Conservation (phyloP, 176 grass and related monocot species). For the Juncus inflexus region DNA sequence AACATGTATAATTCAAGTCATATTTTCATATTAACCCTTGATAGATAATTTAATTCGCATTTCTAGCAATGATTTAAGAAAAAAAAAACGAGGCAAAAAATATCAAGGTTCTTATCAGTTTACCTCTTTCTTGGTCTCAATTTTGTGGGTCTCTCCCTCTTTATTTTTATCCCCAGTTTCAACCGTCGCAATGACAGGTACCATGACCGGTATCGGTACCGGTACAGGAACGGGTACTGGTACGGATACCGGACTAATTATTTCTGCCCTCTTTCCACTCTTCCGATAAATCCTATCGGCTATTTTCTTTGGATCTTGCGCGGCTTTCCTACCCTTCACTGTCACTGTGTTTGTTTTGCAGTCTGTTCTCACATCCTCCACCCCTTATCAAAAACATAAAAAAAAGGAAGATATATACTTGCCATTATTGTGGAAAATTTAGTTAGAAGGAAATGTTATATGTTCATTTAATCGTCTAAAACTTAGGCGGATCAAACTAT, state of each 20-base stretch:
- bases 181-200: neutral
- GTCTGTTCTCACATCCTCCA: constrained; percentile 50
- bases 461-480: neutral
- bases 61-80: constrained; percentile 4
- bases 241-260: constrained; percentile 34
- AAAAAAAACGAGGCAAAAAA: neutral
- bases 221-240: neutral
- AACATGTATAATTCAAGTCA: too few relatives aligned
- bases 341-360: constrained; percentile 41
- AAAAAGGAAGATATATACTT: neutral
- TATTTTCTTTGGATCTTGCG: constrained; percentile 33
- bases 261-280: constrained; percentile 41
- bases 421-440: neutral
- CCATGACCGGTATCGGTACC: constrained; percentile 11
- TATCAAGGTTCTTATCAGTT: neutral
- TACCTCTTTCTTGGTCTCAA: constrained; percentile 9
- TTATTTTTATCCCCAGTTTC: constrained; percentile 6
- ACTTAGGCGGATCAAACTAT: neutral
- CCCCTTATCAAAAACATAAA: constrained; percentile 30
- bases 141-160: constrained; percentile 2
- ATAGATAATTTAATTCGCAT: too few relatives aligned
- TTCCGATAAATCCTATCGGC: constrained; percentile 36
- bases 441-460: neutral
- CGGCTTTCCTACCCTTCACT: constrained; percentile 32
- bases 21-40: too few relatives aligned